phyloP scores from a whole-genome alignment of 225 moss, liverwort and hornwort species.

The Marchantia paleacea region DNA sequence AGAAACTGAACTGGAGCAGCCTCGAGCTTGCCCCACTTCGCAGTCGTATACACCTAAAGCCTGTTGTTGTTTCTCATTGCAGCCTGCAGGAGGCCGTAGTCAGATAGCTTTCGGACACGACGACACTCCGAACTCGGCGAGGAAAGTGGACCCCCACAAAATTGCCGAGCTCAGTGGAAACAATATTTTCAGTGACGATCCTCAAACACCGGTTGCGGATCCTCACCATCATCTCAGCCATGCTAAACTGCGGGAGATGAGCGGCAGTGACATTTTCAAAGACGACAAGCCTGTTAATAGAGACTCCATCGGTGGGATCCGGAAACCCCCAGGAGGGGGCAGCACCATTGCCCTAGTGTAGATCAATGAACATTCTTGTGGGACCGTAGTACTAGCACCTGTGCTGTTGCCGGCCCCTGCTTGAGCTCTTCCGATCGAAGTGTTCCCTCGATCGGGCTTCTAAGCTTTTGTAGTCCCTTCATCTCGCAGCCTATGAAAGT shows the following conservation, averaged over 20 bases:
- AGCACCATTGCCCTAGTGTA: slow-evolving; percentile 91
- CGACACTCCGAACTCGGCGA: slow-evolving; percentile 46
- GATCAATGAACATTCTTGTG: neutral
- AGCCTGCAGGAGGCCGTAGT: slow-evolving; percentile 97
- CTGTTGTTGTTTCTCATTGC: slow-evolving; percentile 31
- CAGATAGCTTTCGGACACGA: slow-evolving; percentile 77
- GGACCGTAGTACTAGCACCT: neutral
- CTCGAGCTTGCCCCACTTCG: slow-evolving; percentile 18
- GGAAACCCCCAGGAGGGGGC: slow-evolving; percentile 92
- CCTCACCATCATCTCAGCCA: slow-evolving; percentile 77
- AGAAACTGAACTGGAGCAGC: slow-evolving; percentile 27
- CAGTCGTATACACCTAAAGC: neutral
- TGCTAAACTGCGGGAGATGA: slow-evolving; percentile 87
- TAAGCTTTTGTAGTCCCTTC: slow-evolving; percentile 14
- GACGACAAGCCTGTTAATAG: slow-evolving; percentile 84
- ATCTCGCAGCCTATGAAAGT: slow-evolving; percentile 10
- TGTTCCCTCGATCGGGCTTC: slow-evolving; percentile 11
- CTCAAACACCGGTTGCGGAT: slow-evolving; percentile 48
- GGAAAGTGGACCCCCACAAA: slow-evolving; percentile 82
- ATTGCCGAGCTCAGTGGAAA: slow-evolving; percentile 90
- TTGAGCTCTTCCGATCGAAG: neutral
- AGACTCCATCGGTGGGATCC: slow-evolving; percentile 91
- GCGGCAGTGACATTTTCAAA: slow-evolving; percentile 89
- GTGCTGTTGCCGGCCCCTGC: neutral
- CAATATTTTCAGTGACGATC: slow-evolving; percentile 87